Evolutionary conservation across 768 basidiomycete species (phyloP).

Genomic region (Pleurotus tuoliensis): DNA sequence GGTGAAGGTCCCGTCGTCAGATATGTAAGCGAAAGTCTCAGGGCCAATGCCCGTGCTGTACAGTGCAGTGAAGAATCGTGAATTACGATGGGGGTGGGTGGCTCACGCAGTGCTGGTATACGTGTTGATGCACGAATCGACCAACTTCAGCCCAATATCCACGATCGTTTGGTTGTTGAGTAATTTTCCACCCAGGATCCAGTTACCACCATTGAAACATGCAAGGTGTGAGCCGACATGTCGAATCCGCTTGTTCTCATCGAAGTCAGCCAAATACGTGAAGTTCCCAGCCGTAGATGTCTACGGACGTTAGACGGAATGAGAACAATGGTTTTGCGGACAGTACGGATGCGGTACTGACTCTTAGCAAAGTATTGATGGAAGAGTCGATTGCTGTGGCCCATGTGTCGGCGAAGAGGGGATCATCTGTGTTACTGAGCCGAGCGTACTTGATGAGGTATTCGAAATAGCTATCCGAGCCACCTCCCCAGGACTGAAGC

Average conservation of each 20-base stretch:
- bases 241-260: slow-evolving; percentile 39
- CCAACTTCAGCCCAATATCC: slow-evolving; percentile 52
- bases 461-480: slow-evolving; percentile 75
- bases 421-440: slow-evolving; percentile 61
- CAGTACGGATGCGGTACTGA: slow-evolving; percentile 19
- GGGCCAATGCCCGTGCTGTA: slow-evolving; percentile 74
- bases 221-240: slow-evolving; percentile 71
- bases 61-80: not conserved
- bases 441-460: slow-evolving; percentile 73
- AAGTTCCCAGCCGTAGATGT: slow-evolving; percentile 62
- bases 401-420: slow-evolving; percentile 64
- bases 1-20: slow-evolving; percentile 61
- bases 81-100: not conserved
- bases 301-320: slow-evolving; percentile 22
- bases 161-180: slow-evolving; percentile 71
- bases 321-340: not conserved
- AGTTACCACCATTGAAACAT: slow-evolving; percentile 75
- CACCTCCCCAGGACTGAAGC: slow-evolving; percentile 56
- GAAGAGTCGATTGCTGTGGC: slow-evolving; percentile 67
- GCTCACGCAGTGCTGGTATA: slow-evolving; percentile 67
- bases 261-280: slow-evolving; percentile 63
- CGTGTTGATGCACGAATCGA: slow-evolving; percentile 79
- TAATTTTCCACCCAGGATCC: slow-evolving; percentile 67
- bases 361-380: slow-evolving; percentile 54
- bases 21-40: slow-evolving; percentile 61